Conservation (phyloP, 2,329 filamentous ascomycete genomes). For the Didymella keratinophila region DNA sequence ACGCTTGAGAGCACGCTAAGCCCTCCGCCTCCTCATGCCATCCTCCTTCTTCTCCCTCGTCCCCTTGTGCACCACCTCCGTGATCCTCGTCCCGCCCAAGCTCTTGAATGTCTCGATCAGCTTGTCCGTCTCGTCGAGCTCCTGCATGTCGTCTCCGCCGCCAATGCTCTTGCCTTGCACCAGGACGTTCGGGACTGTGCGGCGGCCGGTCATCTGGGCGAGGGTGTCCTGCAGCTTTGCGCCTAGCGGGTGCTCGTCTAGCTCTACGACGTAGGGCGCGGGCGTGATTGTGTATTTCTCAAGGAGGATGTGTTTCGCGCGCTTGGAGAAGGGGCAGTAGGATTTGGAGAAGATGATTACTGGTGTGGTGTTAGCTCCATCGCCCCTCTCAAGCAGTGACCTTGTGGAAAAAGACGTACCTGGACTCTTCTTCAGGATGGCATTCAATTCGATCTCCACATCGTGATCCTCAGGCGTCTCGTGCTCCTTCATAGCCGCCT, state of each 20-base stretch:
- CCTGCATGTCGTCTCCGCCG: constrained; percentile 84
- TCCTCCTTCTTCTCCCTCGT: constrained; percentile 5
- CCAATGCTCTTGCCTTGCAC: constrained; percentile 89
- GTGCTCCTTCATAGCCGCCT: constrained; percentile 52
- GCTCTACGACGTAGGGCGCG: constrained; percentile 84
- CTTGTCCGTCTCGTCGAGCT: constrained; percentile 67
- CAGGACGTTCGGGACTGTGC: constrained; percentile 91
- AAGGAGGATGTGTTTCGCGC: constrained; percentile 84
- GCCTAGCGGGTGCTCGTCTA: constrained; percentile 83
- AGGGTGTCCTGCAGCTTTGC: constrained; percentile 74
- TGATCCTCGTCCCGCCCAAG: constrained; percentile 74
- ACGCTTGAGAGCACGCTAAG: neutral
- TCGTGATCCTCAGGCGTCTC: constrained; percentile 68
- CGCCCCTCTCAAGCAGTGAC: neutral
- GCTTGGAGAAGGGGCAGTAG: constrained; percentile 86
- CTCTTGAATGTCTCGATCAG: constrained; percentile 75
- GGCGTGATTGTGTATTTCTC: constrained; percentile 85
- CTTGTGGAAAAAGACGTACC: constrained; percentile 60
- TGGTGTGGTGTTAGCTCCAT: constrained; percentile 48
- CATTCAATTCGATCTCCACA: constrained; percentile 75
- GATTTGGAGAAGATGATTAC: constrained; percentile 97
- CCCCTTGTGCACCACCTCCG: constrained; percentile 38
- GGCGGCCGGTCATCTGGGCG: constrained; percentile 75
- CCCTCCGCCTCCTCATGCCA: constrained; percentile 9
- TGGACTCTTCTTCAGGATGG: constrained; percentile 83